These are phyloP conservation scores for Boletus rubroflammeus DNA, from an alignment of 768 basidiomycete species.

Conservation along the genomic window DNA sequence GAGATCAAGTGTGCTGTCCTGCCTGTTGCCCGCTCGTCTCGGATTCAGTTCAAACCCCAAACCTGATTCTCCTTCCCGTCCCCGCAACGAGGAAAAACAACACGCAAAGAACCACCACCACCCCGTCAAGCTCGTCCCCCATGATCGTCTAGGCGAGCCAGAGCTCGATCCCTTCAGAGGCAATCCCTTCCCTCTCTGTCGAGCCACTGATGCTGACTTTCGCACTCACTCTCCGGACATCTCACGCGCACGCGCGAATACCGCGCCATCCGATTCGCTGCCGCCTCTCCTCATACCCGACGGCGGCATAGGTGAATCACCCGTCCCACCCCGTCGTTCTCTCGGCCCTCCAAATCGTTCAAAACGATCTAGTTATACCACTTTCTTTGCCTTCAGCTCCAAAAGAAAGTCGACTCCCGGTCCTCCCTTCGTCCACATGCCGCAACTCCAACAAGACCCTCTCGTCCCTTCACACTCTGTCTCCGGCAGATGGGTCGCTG, in stretches of 20 bases:
- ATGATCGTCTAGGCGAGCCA: slow-evolving; percentile 40
- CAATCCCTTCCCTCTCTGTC: slow-evolving; percentile 25
- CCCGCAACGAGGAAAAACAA: slow-evolving; percentile 12
- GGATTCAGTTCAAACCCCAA: slow-evolving; percentile 22
- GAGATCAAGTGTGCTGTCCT: slow-evolving; percentile 29
- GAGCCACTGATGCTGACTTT: slow-evolving; percentile 20
- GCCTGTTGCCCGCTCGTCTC: slow-evolving; percentile 39
- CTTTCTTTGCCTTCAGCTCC: slow-evolving; percentile 31
- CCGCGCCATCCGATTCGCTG: slow-evolving; percentile 26
- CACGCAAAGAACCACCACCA: slow-evolving; percentile 27
- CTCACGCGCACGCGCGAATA: slow-evolving; percentile 30
- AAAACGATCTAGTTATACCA: slow-evolving; percentile 43
- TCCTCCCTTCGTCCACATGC: slow-evolving; percentile 17
- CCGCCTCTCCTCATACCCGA: slow-evolving; percentile 43
- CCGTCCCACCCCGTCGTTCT: slow-evolving; percentile 32
- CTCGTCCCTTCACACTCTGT: slow-evolving; percentile 8
- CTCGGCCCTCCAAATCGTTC: slow-evolving; percentile 11
- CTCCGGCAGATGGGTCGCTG: slow-evolving; percentile 19
- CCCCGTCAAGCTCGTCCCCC: slow-evolving; percentile 24
- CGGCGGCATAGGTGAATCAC: slow-evolving; percentile 68
- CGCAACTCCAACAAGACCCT: slow-evolving; percentile 8
- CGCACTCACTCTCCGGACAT: slow-evolving; percentile 2
- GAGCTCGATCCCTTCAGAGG: slow-evolving; percentile 31
- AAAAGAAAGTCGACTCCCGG: slow-evolving; percentile 19
- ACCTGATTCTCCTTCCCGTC: slow-evolving; percentile 3